Conservation (phyloP, 208 protist species). For the Trichomonas gallinae region DNA sequence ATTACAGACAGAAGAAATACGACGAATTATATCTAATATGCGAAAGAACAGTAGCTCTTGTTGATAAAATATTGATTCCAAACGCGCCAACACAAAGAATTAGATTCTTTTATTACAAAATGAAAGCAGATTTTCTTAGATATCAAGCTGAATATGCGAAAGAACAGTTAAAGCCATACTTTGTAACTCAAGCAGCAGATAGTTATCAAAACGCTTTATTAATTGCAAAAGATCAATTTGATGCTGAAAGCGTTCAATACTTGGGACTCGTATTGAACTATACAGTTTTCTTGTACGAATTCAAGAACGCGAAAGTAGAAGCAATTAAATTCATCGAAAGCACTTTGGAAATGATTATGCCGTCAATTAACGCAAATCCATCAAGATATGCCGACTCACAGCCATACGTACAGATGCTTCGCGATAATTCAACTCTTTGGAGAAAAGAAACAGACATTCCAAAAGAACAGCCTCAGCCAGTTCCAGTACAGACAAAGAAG, state of each 20-base stretch:
- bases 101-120: neutral
- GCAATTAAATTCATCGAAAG: slow-evolving; percentile 34
- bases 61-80: neutral
- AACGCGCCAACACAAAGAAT: neutral
- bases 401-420: neutral
- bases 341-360: slow-evolving; percentile 22
- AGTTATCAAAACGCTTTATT: slow-evolving; percentile 33
- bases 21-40: neutral
- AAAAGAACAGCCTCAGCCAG: neutral
- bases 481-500: neutral
- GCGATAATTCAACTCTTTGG: neutral
- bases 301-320: slow-evolving; percentile 24
- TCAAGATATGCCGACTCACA: neutral
- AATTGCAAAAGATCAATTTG: slow-evolving; percentile 8
- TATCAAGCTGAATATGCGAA: neutral
- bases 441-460: neutral
- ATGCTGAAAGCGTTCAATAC: neutral
- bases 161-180: neutral
- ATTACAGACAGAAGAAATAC: neutral
- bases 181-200: slow-evolving; percentile 28
- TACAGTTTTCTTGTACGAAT: slow-evolving; percentile 45
- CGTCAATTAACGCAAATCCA: neutral
- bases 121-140: neutral
- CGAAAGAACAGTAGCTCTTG: neutral
- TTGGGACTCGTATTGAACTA: slow-evolving; percentile 56